These are phyloP conservation scores for Dictyostelium purpureum DNA, from an alignment of 78 protist species.

Conservation along the genomic window DNA sequence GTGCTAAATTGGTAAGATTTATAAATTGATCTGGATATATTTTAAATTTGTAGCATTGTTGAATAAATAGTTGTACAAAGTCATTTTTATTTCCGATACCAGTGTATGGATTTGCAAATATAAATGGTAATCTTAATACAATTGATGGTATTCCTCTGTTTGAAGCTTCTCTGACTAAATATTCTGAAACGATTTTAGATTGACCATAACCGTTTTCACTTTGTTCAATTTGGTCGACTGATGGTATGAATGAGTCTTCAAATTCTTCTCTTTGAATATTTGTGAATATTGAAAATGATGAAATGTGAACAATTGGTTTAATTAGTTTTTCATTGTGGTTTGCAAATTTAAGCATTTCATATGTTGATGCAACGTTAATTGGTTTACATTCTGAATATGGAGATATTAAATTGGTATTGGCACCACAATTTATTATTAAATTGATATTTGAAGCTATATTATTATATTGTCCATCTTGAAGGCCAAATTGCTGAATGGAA, in stretches of 20 bases:
- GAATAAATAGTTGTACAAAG: not conserved
- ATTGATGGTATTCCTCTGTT: slow-evolving; percentile 44
- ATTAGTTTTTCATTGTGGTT: too few relatives aligned
- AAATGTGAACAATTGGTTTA: too few relatives aligned
- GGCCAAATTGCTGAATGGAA: slow-evolving; percentile 9
- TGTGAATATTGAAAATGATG: too few relatives aligned
- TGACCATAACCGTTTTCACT: slow-evolving; percentile 16
- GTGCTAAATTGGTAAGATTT: too few relatives aligned
- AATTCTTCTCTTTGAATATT: too few relatives aligned
- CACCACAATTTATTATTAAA: not conserved
- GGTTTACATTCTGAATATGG: slow-evolving; percentile 1
- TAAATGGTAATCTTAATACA: not conserved
- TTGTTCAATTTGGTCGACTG: not conserved
- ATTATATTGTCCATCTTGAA: not conserved
- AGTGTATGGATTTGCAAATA: not conserved
- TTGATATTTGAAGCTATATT: not conserved
- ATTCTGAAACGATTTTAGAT: slow-evolving; percentile 28
- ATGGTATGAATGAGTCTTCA: too few relatives aligned
- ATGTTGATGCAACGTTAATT: not conserved
- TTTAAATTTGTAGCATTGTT: not conserved
- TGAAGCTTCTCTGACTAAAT: not conserved
- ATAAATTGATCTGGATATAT: too few relatives aligned
- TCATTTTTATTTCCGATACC: not conserved
- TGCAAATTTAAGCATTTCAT: not conserved
- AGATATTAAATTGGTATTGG: not conserved